phyloP scores from a whole-genome alignment of 176 grass and related monocot species.

The Alopecurus myosuroides region DNA sequence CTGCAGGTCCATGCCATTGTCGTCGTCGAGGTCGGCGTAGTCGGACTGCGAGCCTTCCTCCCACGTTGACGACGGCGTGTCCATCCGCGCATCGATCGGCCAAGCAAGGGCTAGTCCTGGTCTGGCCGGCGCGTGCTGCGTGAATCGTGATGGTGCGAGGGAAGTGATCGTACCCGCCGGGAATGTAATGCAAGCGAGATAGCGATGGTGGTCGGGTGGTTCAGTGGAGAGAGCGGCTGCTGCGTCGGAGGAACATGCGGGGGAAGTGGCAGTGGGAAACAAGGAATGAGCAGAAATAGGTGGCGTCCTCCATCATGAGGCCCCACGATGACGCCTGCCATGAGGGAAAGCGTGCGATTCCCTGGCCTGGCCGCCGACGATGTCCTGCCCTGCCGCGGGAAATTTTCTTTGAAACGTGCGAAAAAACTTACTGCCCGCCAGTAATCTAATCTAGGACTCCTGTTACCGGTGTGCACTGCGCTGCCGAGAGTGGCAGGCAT shows the following conservation, averaged over 20 bases:
- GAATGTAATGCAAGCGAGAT: not conserved
- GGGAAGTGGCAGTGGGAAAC: conserved; percentile 11
- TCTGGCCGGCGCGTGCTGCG: not conserved
- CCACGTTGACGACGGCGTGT: conserved; percentile 51
- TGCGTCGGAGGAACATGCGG: conserved; percentile 1
- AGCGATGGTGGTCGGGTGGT: conserved; percentile 16
- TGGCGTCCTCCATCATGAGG: not conserved
- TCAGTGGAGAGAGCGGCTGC: conserved; percentile 1
- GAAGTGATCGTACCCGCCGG: not conserved
- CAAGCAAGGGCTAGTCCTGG: not conserved
- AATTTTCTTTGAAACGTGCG: conserved; percentile 40
- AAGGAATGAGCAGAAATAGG: conserved; percentile 23
- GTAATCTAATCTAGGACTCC: not conserved
- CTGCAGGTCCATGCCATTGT: conserved; percentile 26
- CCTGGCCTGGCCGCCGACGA: conserved; percentile 28
- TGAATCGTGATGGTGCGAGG: not conserved
- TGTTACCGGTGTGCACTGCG: not conserved
- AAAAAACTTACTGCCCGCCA: not conserved
- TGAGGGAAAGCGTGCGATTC: conserved; percentile 46
- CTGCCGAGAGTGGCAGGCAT: conserved; percentile 15
- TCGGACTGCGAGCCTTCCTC: conserved; percentile 66
- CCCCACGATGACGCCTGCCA: conserved; percentile 47
- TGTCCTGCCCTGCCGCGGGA: not conserved
- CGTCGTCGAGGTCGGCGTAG: conserved; percentile 49
- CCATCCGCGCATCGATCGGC: conserved; percentile 33